Conservation (phyloP, 2,329 filamentous ascomycete species). For the Aspergillus phoenicis region DNA sequence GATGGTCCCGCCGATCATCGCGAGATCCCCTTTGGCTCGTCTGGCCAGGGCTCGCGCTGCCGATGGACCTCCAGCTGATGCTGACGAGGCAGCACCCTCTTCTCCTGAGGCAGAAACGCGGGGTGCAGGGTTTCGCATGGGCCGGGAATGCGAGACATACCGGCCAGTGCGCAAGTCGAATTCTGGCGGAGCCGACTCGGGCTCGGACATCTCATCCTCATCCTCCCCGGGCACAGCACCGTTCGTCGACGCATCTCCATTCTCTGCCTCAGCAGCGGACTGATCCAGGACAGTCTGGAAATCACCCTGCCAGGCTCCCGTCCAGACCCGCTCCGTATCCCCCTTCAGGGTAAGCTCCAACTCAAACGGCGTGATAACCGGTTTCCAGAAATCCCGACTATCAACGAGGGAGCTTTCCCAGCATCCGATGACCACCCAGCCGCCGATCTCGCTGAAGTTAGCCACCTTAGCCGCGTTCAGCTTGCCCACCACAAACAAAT, state of each 20-base stretch:
- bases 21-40: slow-evolving; percentile 69
- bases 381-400: slow-evolving; percentile 82
- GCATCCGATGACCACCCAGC: slow-evolving; percentile 96
- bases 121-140: slow-evolving; percentile 44
- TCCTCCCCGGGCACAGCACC: slow-evolving; percentile 49
- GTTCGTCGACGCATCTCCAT: slow-evolving; percentile 28
- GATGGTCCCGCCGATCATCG: slow-evolving; percentile 79
- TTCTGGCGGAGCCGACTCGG: slow-evolving; percentile 72
- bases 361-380: slow-evolving; percentile 94
- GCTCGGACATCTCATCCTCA: slow-evolving; percentile 68
- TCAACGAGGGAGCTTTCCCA: slow-evolving; percentile 96
- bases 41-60: slow-evolving; percentile 60
- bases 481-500: slow-evolving; percentile 95
- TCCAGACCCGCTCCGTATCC: slow-evolving; percentile 80
- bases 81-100: slow-evolving; percentile 23
- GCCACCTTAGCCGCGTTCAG: slow-evolving; percentile 93
- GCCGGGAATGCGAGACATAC: slow-evolving; percentile 72
- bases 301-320: slow-evolving; percentile 83
- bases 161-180: slow-evolving; percentile 89
- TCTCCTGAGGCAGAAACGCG: slow-evolving; percentile 30
- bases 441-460: slow-evolving; percentile 93
- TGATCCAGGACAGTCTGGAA: slow-evolving; percentile 68
- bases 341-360: slow-evolving; percentile 73
- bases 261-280: slow-evolving; percentile 26
- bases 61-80: slow-evolving; percentile 30